Evolutionary conservation across 2,329 filamentous ascomycete genomes (phyloP).

Genomic region (Hymenoscyphus repandus): DNA sequence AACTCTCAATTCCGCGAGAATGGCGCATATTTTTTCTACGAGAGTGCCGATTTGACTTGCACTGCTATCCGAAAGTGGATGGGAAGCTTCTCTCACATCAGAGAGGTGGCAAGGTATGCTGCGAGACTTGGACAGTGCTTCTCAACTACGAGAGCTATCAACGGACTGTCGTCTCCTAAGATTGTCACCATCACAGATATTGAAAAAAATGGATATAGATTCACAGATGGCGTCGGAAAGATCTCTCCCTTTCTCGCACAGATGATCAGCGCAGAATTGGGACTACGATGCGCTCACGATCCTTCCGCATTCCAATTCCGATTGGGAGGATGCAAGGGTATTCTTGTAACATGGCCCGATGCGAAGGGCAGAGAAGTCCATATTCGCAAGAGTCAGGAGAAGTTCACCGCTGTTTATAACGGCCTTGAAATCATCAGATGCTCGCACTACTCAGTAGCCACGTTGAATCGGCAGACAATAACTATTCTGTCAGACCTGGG

Average conservation of each 20-base stretch:
- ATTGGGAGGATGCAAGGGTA: slow-evolving; percentile 86
- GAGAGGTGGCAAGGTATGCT: slow-evolving; percentile 80
- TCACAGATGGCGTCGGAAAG: slow-evolving; percentile 90
- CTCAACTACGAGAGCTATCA: slow-evolving; percentile 79
- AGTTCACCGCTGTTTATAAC: slow-evolving; percentile 69
- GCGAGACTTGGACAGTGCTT: slow-evolving; percentile 92
- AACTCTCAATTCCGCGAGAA: slow-evolving; percentile 93
- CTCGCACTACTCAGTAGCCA: slow-evolving; percentile 70
- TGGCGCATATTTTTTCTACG: slow-evolving; percentile 87
- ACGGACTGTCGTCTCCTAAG: slow-evolving; percentile 52
- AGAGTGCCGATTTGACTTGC: slow-evolving; percentile 60
- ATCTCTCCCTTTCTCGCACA: slow-evolving; percentile 75
- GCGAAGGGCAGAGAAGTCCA: slow-evolving; percentile 64
- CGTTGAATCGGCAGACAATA: slow-evolving; percentile 87
- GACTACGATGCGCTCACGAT: slow-evolving; percentile 49
- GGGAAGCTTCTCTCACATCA: slow-evolving; percentile 78
- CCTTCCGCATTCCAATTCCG: slow-evolving; percentile 91
- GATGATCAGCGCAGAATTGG: slow-evolving; percentile 67
- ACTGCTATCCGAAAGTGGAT: slow-evolving; percentile 79
- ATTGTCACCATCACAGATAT: slow-evolving; percentile 64
- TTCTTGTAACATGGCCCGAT: slow-evolving; percentile 70
- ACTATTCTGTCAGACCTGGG: slow-evolving; percentile 75
- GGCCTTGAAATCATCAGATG: slow-evolving; percentile 81
- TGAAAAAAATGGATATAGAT: slow-evolving; percentile 60
- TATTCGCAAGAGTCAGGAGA: slow-evolving; percentile 79